phyloP scores from a whole-genome alignment of 345 rosid species.

The Eucalyptus coolabah region DNA sequence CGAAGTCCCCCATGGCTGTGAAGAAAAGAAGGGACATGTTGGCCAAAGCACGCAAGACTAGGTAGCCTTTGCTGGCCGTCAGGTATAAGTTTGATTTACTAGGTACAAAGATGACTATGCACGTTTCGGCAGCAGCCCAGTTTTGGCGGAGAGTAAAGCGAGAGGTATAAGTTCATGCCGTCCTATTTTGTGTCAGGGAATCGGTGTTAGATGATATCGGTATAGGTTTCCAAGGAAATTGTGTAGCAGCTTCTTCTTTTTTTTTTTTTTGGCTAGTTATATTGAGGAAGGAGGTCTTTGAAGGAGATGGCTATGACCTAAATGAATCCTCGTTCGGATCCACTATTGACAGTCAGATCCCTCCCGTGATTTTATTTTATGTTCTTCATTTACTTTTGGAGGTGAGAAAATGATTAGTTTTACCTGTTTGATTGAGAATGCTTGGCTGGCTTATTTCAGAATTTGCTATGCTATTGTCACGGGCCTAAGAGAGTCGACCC shows the following conservation, averaged over 20 bases:
- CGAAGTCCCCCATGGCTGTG: conserved; percentile 76
- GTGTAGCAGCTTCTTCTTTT: too few species aligned
- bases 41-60: conserved; percentile 56
- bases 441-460: background rate
- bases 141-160: background rate
- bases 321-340: background rate
- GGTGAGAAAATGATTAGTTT: background rate
- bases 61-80: conserved; percentile 9
- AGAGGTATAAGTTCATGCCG: background rate
- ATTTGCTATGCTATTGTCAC: too few species aligned
- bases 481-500: too few species aligned
- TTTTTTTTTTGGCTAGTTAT: background rate
- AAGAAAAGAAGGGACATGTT: conserved; percentile 92
- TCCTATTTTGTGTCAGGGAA: background rate
- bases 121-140: too few species aligned
- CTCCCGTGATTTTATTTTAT: background rate
- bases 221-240: background rate
- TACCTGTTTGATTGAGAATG: background rate
- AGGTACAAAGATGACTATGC: background rate
- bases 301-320: background rate
- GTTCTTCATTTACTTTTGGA: background rate
- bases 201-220: background rate
- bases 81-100: background rate
- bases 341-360: background rate
- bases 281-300: background rate